These are phyloP conservation scores for Pyrenula massariospora DNA, from an alignment of 495 filamentous ascomycete genomes.

Conservation along the genomic window DNA sequence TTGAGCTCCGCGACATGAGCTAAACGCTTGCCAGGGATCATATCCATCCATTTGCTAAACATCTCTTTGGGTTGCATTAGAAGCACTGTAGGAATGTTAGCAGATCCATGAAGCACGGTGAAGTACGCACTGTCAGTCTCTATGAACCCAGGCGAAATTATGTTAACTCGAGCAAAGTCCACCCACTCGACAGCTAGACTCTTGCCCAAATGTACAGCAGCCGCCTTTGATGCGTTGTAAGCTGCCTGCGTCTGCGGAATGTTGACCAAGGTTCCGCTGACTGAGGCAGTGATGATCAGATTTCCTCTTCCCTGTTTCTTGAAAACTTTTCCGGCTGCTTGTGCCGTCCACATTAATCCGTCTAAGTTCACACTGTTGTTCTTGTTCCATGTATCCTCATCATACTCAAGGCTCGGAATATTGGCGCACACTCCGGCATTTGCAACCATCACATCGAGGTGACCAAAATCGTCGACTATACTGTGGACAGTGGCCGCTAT, in stretches of 20 bases:
- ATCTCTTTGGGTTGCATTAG: conserved; percentile 10
- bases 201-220: conserved; percentile 20
- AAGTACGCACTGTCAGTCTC: conserved; percentile 18
- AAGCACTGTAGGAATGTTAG: conserved; percentile 4
- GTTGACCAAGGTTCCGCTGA: conserved; percentile 32
- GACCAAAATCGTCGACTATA: conserved; percentile 51
- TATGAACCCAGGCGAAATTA: conserved; percentile 30
- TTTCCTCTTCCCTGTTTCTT: conserved; percentile 26
- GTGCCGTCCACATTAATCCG: conserved; percentile 32
- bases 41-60: conserved; percentile 12
- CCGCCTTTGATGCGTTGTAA: conserved; percentile 27
- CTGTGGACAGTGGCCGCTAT: conserved; percentile 43
- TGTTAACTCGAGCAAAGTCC: conserved; percentile 26
- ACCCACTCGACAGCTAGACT: conserved; percentile 24
- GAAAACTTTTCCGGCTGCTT: conserved; percentile 29
- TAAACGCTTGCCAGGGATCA: conserved; percentile 17
- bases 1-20: conserved; percentile 20
- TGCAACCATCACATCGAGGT: conserved; percentile 65
- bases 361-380: conserved; percentile 37
- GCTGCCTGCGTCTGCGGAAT: conserved; percentile 31
- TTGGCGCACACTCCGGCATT: conserved; percentile 56
- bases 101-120: background rate
- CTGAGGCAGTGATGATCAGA: conserved; percentile 29
- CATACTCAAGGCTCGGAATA: conserved; percentile 25
- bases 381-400: conserved; percentile 18